Conservation (phyloP, 148 eudicot genomes). For the Heliosperma pusillum region DNA sequence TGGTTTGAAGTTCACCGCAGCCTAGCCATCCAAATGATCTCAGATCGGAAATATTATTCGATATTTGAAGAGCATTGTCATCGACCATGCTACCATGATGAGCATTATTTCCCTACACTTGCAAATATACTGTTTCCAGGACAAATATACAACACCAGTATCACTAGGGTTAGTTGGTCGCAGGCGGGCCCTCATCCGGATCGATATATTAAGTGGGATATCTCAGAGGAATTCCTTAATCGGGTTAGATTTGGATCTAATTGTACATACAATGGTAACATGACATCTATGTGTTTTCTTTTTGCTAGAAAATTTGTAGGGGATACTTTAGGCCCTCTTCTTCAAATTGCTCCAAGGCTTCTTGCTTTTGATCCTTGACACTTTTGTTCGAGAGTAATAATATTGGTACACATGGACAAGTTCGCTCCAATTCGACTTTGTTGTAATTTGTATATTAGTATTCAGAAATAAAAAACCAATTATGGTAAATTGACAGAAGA, state of each 20-base stretch:
- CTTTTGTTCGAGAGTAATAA: too few relatives aligned
- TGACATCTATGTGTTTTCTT: constrained; percentile 42
- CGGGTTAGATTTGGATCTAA: constrained; percentile 33
- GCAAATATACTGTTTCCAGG: constrained; percentile 36
- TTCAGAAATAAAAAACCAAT: too few relatives aligned
- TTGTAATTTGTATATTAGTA: too few relatives aligned
- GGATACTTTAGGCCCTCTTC: constrained; percentile 39
- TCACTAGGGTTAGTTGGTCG: constrained; percentile 70
- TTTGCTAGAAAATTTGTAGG: constrained; percentile 69
- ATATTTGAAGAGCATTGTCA: constrained; percentile 43
- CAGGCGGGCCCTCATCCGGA: constrained; percentile 54
- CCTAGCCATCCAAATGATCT: constrained; percentile 36
- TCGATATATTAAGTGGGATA: constrained; percentile 33
- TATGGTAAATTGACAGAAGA: too few relatives aligned
- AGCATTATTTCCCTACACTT: constrained; percentile 66
- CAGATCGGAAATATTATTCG: constrained; percentile 45
- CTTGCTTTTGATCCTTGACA: constrained; percentile 41
- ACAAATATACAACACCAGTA: constrained; percentile 31
- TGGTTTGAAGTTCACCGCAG: constrained; percentile 59
- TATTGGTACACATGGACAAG: too few relatives aligned
- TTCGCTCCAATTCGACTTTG: too few relatives aligned
- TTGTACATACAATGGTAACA: constrained; percentile 47
- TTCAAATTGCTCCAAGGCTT: constrained; percentile 40
- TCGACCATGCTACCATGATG: constrained; percentile 54
- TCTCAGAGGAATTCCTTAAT: constrained; percentile 45